Evolutionary conservation across 352 stramenopile species (phyloP), one percentile per base, ranked within the genome.

Genomic region (Phytophthora melonis): DNA sequence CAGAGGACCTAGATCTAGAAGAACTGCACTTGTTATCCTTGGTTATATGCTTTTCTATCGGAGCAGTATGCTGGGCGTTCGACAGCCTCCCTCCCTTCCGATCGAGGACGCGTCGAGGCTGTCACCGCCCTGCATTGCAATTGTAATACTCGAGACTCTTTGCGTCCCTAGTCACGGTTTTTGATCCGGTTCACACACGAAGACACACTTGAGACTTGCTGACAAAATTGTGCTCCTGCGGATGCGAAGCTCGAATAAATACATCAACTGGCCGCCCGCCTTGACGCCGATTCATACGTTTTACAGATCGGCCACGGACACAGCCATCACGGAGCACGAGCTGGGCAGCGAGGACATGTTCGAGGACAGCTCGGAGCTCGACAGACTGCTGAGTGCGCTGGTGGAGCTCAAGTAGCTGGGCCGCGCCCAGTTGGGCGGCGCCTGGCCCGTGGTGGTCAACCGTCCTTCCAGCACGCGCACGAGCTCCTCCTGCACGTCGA

Each of bases 401-500:
- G 75, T 68, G n/a, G 53, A 62, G 43, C 79, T 86, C 30, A 83
- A 64, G 55, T 82, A 81, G 58, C 84, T 92, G 3, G 80, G 82
- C 3, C 82, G 72, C n/a, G 84, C 78, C 84, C 84, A 92, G 52
- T 80, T 84, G 45, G 75, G 80, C n/a, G 78, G 76, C 0, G 77
- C 70, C 27, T 82, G 78, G 10, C 70, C 81, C 60, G 54, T 87
- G 7, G 70, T 83, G 18, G 84, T 90, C 23, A 92, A 71, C 2
- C 82, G 83, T n/a, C 83, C 82, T 75, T 93, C 87, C 23, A 93
- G 67, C 36, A 90, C 74, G 25, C 82, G 84, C 65, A 92, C 83
- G 21, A 93, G 76, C 70, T 93, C 87, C 53, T 93, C 87, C 66
- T 93, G 87, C 9, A 93, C 72, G 30, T 93, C 84, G n/a, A 93